These are phyloP conservation scores for Cryphonectria carpinicola DNA, from an alignment of 2,329 filamentous ascomycete genomes.

Conservation along the genomic window DNA sequence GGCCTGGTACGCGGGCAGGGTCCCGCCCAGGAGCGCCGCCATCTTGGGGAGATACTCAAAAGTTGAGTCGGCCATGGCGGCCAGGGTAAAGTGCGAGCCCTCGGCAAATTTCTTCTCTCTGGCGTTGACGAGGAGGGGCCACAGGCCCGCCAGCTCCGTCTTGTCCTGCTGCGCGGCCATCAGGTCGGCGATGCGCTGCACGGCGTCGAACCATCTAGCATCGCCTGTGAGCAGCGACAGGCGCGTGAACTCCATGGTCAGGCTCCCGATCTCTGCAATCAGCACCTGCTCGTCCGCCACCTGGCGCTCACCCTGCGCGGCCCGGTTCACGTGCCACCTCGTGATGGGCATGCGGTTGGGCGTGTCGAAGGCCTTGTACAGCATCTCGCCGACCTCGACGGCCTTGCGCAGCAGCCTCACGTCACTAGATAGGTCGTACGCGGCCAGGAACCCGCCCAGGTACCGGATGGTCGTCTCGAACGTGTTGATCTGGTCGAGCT, in stretches of 20 bases:
- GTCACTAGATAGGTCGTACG: slow-evolving; percentile 37
- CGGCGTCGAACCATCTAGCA: slow-evolving; percentile 39
- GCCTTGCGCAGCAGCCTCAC: slow-evolving; percentile 43
- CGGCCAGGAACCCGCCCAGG: slow-evolving; percentile 26
- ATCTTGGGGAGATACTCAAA: slow-evolving; percentile 49
- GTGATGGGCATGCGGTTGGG: slow-evolving; percentile 39
- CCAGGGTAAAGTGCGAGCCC: slow-evolving; percentile 40
- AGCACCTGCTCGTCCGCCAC: slow-evolving; percentile 32
- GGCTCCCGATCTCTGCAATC: slow-evolving; percentile 38
- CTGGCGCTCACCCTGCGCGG: slow-evolving; percentile 32
- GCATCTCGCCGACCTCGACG: slow-evolving; percentile 45
- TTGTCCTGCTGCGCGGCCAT: slow-evolving; percentile 21
- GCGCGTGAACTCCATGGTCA: slow-evolving; percentile 41
- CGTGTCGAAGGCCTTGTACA: slow-evolving; percentile 39
- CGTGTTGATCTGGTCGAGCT: slow-evolving; percentile 21
- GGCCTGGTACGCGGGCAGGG: slow-evolving; percentile 55
- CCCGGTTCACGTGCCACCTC: slow-evolving; percentile 34
- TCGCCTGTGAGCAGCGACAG: slow-evolving; percentile 38
- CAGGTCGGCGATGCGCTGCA: slow-evolving; percentile 36
- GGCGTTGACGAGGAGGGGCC: slow-evolving; percentile 26
- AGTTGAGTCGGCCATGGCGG: slow-evolving; percentile 46
- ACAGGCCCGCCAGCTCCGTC: slow-evolving; percentile 25
- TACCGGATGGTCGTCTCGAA: slow-evolving; percentile 43
- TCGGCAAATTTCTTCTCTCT: slow-evolving; percentile 24
- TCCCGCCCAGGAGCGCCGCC: slow-evolving; percentile 62